phyloP scores from a whole-genome alignment of 2,329 filamentous ascomycete genomes.

The Metarhizium humberi region DNA sequence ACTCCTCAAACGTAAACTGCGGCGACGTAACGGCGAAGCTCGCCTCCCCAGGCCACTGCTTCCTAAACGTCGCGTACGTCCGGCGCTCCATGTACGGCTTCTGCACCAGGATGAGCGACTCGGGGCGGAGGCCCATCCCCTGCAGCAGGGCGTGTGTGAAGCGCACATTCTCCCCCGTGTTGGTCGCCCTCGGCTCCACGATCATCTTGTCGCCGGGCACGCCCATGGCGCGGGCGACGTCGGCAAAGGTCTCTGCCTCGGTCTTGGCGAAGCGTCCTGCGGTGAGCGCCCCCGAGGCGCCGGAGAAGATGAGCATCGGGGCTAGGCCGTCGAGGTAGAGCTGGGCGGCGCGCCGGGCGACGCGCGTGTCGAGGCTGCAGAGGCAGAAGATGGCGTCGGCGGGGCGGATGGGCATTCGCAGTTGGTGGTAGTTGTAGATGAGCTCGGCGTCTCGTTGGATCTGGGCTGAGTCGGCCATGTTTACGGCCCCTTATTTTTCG shows the following conservation, averaged over 20 bases:
- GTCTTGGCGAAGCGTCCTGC: constrained; percentile 21
- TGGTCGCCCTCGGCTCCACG: constrained; percentile 29
- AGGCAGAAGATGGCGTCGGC: constrained; percentile 36
- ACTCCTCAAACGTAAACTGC: constrained; percentile 26
- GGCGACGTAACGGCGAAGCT: constrained; percentile 32
- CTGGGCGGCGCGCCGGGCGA: constrained; percentile 31
- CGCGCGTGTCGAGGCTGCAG: constrained; percentile 36
- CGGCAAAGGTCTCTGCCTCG: constrained; percentile 34
- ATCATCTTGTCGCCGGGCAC: constrained; percentile 29
- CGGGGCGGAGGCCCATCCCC: neutral
- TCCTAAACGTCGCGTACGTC: constrained; percentile 13
- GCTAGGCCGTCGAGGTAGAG: constrained; percentile 30
- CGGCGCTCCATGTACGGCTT: constrained; percentile 37
- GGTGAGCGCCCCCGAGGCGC: constrained; percentile 31
- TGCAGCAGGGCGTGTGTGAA: constrained; percentile 22
- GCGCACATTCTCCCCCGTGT: constrained; percentile 38
- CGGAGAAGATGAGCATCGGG: constrained; percentile 33
- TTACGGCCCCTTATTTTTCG: neutral
- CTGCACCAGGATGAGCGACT: constrained; percentile 33
- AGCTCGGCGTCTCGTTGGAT: constrained; percentile 22
- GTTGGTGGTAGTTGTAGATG: constrained; percentile 35
- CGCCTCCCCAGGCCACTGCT: constrained; percentile 32
- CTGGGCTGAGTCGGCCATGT: neutral
- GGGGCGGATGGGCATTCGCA: constrained; percentile 23
- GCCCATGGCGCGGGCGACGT: constrained; percentile 28